A percentile compares a stretch with the other conserved stretches of the same genome.
These are phyloP conservation scores for Mortierella alpina DNA, from an alignment of 192 early-diverging fungal genomes.

Conservation along the genomic window DNA sequence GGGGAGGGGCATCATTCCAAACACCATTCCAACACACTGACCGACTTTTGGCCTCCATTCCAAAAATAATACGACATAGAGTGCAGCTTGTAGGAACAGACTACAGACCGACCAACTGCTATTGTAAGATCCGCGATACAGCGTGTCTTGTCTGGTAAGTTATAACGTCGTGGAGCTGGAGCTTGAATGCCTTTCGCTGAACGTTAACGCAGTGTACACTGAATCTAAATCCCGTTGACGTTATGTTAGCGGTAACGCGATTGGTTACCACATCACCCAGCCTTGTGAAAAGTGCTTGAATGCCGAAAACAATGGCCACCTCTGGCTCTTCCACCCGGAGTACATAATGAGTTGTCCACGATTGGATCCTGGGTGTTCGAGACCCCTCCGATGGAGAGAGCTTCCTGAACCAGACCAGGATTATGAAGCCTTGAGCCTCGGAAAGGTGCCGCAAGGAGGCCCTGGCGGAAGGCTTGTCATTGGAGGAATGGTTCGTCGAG, in stretches of 20 bases:
- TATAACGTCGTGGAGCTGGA: neutral
- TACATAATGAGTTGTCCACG: slow-evolving; percentile 57
- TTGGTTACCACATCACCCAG: slow-evolving; percentile 82
- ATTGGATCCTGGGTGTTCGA: neutral
- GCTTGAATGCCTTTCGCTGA: neutral
- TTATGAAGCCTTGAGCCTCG: slow-evolving; percentile 30
- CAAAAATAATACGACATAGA: slow-evolving; percentile 26
- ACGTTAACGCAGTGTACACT: neutral
- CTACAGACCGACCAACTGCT: slow-evolving; percentile 76
- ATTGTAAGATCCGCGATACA: slow-evolving; percentile 76
- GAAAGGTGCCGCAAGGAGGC: slow-evolving; percentile 13
- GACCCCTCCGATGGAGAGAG: slow-evolving; percentile 34
- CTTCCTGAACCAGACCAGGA: slow-evolving; percentile 36
- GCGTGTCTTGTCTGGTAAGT: slow-evolving; percentile 75
- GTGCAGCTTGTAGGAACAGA: slow-evolving; percentile 73
- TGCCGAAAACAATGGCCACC: slow-evolving; percentile 93
- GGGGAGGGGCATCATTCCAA: neutral
- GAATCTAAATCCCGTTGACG: neutral
- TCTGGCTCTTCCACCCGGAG: slow-evolving; percentile 91
- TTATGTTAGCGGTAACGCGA: slow-evolving; percentile 70
- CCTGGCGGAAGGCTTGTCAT: slow-evolving; percentile 5
- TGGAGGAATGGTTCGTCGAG: slow-evolving; percentile 47
- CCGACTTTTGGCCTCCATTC: neutral
- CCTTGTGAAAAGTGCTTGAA: slow-evolving; percentile 86
- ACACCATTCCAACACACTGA: neutral